Conservation (phyloP, 1,139 yeast genomes). For the Candida smagusa region DNA sequence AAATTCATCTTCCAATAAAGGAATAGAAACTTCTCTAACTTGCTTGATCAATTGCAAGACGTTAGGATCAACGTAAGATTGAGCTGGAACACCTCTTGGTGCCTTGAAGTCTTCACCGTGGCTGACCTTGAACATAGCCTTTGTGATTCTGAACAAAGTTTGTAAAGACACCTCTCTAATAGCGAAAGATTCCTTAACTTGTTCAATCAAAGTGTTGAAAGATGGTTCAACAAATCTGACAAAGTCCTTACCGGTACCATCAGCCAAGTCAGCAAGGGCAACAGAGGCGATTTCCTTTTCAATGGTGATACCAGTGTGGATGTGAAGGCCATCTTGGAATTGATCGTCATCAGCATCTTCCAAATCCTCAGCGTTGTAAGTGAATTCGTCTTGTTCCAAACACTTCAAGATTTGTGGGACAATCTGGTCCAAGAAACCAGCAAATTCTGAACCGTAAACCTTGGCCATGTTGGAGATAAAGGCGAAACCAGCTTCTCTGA, state of each 20-base stretch:
- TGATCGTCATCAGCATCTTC: conserved; percentile 49
- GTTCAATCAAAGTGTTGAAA: conserved; percentile 62
- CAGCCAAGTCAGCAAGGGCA: conserved; percentile 84
- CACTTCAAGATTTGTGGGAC: conserved; percentile 83
- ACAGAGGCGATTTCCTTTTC: conserved; percentile 98
- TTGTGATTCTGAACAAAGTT: conserved; percentile 79
- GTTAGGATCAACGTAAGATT: conserved; percentile 54
- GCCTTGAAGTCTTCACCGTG: conserved; percentile 50
- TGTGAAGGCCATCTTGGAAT: conserved; percentile 68
- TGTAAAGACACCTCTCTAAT: conserved; percentile 85
- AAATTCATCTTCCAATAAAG: conserved; percentile 69
- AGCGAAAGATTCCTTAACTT: conserved; percentile 84
- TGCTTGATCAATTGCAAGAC: conserved; percentile 60
- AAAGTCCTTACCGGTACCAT: conserved; percentile 79
- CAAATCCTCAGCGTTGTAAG: conserved; percentile 42
- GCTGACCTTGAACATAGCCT: conserved; percentile 63
- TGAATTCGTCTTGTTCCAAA: conserved; percentile 78
- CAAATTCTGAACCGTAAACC: conserved; percentile 87
- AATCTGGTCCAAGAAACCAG: conserved; percentile 78
- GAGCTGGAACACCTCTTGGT: conserved; percentile 72
- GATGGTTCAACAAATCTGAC: conserved; percentile 75
- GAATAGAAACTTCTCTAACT: conserved; percentile 65
- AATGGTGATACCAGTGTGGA: conserved; percentile 91
- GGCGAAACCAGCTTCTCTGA: conserved; percentile 95
- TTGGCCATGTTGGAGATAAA: conserved; percentile 92